phyloP scores from a whole-genome alignment of 306 rosid species.

The peach (Prunus persica) region Prunus_persica_NCBIv2 NC_034014.1:23626501-23627000 shows the following conservation, averaged over 20 bases:
- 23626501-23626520: slow-evolving; percentile 97
- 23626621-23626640: slow-evolving; percentile 86
- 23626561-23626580: slow-evolving; percentile 52
- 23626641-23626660: slow-evolving; percentile 76
- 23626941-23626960: slow-evolving; percentile 35
- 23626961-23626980: slow-evolving; percentile 34
- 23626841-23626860: slow-evolving; percentile 11
- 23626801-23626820: slow-evolving; percentile 21
- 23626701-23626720: slow-evolving; percentile 65
- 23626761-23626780: slow-evolving; percentile 40
- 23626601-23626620: slow-evolving; percentile 68
- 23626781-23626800: slow-evolving; percentile 28
- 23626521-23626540: slow-evolving; percentile 88
- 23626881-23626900: slow-evolving; percentile 61
- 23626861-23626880: slow-evolving; percentile 41
- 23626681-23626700: slow-evolving; percentile 69
- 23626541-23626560: slow-evolving; percentile 89
- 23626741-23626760: slow-evolving; percentile 63
- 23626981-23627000: slow-evolving; percentile 47
- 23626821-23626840: slow-evolving; percentile 23
- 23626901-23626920: slow-evolving; percentile 55
- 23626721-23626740: slow-evolving; percentile 74
- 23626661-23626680: slow-evolving; percentile 80
- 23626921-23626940: slow-evolving; percentile 55
- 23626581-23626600: slow-evolving; percentile 67